These are phyloP conservation scores for Suhomyces canberraensis DNA, from an alignment of 805 yeast genomes.

Conservation along the genomic window DNA sequence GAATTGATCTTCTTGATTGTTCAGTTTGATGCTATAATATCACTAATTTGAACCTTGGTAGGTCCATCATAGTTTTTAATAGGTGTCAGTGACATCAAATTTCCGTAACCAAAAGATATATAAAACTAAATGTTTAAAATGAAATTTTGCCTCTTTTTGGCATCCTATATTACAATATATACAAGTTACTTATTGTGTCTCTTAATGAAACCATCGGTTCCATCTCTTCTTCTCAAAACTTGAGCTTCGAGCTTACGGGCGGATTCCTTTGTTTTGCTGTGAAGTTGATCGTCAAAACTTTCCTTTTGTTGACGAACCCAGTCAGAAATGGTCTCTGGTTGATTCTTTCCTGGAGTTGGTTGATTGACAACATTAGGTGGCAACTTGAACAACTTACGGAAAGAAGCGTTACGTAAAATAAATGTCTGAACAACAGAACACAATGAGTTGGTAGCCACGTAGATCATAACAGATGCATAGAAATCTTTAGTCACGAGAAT, in stretches of 20 bases:
- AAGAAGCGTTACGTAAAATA: constrained; percentile 53
- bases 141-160: too few species aligned
- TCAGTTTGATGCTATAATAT: too few species aligned
- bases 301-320: constrained; percentile 35
- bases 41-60: too few species aligned
- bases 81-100: too few species aligned
- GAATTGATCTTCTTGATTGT: too few species aligned
- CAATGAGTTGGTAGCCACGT: constrained; percentile 78
- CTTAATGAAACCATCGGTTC: constrained; percentile 33
- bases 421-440: constrained; percentile 72
- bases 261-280: constrained; percentile 32
- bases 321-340: constrained; percentile 33
- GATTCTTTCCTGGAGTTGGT: constrained; percentile 23
- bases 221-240: constrained; percentile 30
- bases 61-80: too few species aligned
- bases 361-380: constrained; percentile 58
- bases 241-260: constrained; percentile 35
- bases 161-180: constrained; percentile 2
- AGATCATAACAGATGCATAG: constrained; percentile 80
- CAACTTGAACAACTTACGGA: constrained; percentile 56
- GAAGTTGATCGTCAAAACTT: constrained; percentile 29
- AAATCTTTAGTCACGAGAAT: constrained; percentile 85
- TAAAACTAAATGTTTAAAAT: too few species aligned
- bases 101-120: too few species aligned
- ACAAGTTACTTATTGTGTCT: constrained; percentile 24